A percentile compares a stretch with the other conserved stretches of the same genome.
Evolutionary conservation across 225 moss, liverwort and hornwort genomes (phyloP).

Genomic region (Polytrichum commune): DNA sequence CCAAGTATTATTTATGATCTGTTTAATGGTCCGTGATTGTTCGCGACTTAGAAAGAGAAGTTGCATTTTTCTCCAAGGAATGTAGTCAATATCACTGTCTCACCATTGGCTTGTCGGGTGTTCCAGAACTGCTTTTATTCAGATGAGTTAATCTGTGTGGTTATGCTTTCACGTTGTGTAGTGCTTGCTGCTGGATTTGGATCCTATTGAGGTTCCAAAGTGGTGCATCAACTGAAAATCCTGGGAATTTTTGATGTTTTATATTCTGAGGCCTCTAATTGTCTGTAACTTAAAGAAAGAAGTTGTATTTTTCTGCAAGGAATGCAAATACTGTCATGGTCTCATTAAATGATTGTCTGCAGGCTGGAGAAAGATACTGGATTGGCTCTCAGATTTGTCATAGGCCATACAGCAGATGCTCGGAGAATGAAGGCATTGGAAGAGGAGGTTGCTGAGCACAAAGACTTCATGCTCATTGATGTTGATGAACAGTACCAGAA

Average conservation of each 20-base stretch:
- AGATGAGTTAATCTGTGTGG: no score
- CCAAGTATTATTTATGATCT: not conserved
- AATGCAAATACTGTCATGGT: not conserved
- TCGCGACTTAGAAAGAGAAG: no score
- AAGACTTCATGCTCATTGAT: conserved; percentile 84
- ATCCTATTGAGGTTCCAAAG: no score
- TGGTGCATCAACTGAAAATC: no score
- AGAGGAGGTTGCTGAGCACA: conserved; percentile 57
- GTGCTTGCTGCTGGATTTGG: no score
- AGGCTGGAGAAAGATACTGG: conserved; percentile 77
- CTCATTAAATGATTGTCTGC: conserved; percentile 8
- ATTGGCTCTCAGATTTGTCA: conserved; percentile 80
- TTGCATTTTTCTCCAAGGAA: not conserved
- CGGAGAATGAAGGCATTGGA: conserved; percentile 53
- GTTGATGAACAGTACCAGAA: conserved; percentile 79
- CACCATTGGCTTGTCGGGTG: not conserved
- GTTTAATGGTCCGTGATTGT: not conserved
- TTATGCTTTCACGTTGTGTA: no score
- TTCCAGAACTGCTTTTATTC: no score
- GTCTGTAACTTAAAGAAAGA: no score
- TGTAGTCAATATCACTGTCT: not conserved
- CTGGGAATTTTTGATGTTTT: no score
- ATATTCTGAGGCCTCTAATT: not conserved
- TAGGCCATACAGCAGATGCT: conserved; percentile 69
- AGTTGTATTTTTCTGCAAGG: not conserved